These are phyloP conservation scores for Dryas drummondii DNA, from an alignment of 306 rosid species.

Conservation along the genomic window DNA sequence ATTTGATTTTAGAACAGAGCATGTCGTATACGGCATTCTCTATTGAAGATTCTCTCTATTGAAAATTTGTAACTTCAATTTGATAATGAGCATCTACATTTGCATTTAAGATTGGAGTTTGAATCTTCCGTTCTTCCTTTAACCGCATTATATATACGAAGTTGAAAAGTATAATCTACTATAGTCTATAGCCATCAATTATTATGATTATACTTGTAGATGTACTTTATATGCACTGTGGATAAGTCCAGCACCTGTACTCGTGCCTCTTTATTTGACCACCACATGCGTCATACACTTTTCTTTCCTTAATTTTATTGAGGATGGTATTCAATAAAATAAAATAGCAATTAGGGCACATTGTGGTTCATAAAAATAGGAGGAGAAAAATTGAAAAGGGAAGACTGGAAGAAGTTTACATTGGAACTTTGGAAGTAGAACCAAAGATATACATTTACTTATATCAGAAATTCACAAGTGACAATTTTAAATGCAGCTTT, in stretches of 20 bases:
- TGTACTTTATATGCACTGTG: background rate
- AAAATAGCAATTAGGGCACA: conserved; percentile 14
- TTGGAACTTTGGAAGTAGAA: conserved; percentile 36
- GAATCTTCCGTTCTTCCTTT: no score
- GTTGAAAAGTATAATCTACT: background rate
- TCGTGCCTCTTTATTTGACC: conserved; percentile 34
- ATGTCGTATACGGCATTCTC: no score
- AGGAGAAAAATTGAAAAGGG: background rate
- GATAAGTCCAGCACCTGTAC: conserved; percentile 22
- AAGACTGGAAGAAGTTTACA: conserved; percentile 7
- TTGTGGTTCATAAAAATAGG: conserved; percentile 1
- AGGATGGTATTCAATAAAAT: background rate
- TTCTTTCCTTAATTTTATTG: background rate
- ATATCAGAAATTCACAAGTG: background rate
- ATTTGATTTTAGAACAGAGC: no score
- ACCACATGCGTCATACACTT: conserved; percentile 32
- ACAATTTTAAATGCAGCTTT: conserved; percentile 10
- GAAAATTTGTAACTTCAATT: no score
- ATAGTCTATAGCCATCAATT: background rate
- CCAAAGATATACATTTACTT: background rate
- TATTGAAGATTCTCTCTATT: no score
- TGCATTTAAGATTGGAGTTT: no score
- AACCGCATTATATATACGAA: background rate
- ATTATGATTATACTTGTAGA: background rate
- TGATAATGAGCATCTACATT: no score